These are phyloP conservation scores for Volvox africanus DNA, from an alignment of 139 green algal genomes.

Conservation along the genomic window DNA sequence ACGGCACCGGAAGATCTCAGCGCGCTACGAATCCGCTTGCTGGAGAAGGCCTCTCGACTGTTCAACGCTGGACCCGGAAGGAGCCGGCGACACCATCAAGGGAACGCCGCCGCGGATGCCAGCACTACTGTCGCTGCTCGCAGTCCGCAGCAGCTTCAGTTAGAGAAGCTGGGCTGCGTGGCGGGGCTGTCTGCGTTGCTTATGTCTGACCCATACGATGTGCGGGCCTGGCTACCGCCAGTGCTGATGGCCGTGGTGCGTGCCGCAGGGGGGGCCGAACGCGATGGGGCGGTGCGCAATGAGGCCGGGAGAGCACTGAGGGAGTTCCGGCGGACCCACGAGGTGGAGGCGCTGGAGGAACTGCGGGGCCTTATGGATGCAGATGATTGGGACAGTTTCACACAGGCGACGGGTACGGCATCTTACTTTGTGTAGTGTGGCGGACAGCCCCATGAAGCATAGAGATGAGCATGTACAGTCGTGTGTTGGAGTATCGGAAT, in stretches of 20 bases:
- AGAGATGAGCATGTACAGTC: too few species aligned
- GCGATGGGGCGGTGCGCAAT: constrained; percentile 13
- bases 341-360: constrained; percentile 67
- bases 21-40: constrained; percentile 60
- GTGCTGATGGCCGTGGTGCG: constrained; percentile 78
- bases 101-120: not conserved
- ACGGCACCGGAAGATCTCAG: constrained; percentile 48
- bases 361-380: constrained; percentile 63
- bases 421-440: constrained; percentile 74
- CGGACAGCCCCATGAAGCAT: too few species aligned
- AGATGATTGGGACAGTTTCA: constrained; percentile 86
- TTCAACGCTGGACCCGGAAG: constrained; percentile 55
- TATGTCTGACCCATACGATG: constrained; percentile 87
- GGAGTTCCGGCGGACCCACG: constrained; percentile 78
- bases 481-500: too few species aligned
- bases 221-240: constrained; percentile 85
- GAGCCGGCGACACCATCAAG: not conserved
- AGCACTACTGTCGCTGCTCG: not conserved
- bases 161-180: constrained; percentile 61
- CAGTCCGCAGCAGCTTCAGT: constrained; percentile 15
- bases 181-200: constrained; percentile 88
- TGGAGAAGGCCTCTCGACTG: constrained; percentile 55
- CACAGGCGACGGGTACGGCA: constrained; percentile 76
- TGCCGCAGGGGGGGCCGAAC: constrained; percentile 44
- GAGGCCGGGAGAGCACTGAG: constrained; percentile 67